Base-by-base conservation (phyloP, 1,284 basidiomycete genomes). In the Pisolithus thermaeus region DNA sequence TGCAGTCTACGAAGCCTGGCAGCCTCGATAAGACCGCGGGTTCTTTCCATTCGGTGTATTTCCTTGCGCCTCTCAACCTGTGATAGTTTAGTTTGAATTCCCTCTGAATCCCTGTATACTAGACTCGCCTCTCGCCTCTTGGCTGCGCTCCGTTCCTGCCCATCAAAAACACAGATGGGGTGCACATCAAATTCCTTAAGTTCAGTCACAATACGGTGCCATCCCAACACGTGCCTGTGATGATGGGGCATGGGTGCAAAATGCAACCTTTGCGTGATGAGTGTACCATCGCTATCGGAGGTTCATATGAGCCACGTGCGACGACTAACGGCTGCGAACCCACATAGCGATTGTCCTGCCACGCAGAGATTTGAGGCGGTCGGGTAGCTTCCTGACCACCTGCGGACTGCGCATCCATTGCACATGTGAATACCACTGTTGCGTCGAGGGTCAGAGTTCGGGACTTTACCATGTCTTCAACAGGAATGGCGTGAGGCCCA, bases 121-220 rank as follows among this genome's bases (percentile, higher is more conserved):
- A 55, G n/a, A 57, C 68, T 50, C 52, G 87, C 88, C 77, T 91
- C 89, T 36, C 71, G 68, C 37, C 76, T 72, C 63, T 91, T 91
- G 3, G 88, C 89, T n/a, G 63, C 49, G 60, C 71, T 81, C 20
- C 89, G 77, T 51, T 78, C 68, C 52, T 76, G 76, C 7, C 88
- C 88, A 59, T 91, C 88, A 60, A 91, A 91, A 1, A 90, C 81
- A 60, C 88, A 90, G 7, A 90, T 76, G 4, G 80, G 77, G 37
- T 73, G 69, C 8, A 90, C 78, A 23, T 72, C 71, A 36, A 73
- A 66, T 9, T 80, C 74, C 42, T 72, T 73, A 23, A 91, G 68
- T 58, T 90, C 86, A 42, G 73, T 71, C 5, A 81, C 70, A 27
- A 90, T 73, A 47, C 78, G 76, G 61, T 87, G 86, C 88, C 88